Base-by-base conservation (phyloP, 352 stramenopile species). In the Phytopythium aichiense region DNA sequence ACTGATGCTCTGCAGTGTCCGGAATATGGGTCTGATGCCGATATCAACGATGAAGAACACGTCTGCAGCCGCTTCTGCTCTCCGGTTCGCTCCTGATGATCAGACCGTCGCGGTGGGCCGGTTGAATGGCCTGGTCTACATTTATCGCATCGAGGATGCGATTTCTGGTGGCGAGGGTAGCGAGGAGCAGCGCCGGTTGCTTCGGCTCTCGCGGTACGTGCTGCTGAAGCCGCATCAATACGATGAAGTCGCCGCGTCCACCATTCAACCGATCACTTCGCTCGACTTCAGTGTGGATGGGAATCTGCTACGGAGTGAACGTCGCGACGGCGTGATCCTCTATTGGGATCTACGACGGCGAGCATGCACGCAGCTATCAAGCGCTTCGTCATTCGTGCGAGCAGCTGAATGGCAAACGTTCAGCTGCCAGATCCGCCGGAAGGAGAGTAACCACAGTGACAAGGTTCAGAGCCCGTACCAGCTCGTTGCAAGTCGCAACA, bases 271-370 rank as follows among this genome's bases (percentile, higher is more conserved):
- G 48, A 77, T 74, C 1, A 53, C 58, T 13, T 79, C 80, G 6
- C 54, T 94, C 1, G 85, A 94, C 52, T 94, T 92, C 52, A 92
- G 76, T 22, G 46, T 76, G 22, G 83, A 92, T 33, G 76, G 79
- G 0, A 61, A 49, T 15, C 86, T 85, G 45, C 68, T 94, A 6
- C 79, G 85, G 65, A 85, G 60, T 6, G 75, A 89, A 42, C 77
- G 90, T 28, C 67, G 72, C 1, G 43, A 31, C 2, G 54, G 60
- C 0, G 56, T 53, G 15, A 60, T 87, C 2, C 65, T 72, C 12
- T 89, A 91, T 40, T 94, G 85, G 83, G 76, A 91, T 25, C 69
- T 94, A 1, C 70, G 63, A 0, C 64, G 76, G 25, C 74, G 71
- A 12, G 77, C 75, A 7, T 77, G 73, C 4, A 76, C 70, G n/a